Base-by-base conservation (phyloP, 1,284 basidiomycete species). In the Boletus holoroseus region DNA sequence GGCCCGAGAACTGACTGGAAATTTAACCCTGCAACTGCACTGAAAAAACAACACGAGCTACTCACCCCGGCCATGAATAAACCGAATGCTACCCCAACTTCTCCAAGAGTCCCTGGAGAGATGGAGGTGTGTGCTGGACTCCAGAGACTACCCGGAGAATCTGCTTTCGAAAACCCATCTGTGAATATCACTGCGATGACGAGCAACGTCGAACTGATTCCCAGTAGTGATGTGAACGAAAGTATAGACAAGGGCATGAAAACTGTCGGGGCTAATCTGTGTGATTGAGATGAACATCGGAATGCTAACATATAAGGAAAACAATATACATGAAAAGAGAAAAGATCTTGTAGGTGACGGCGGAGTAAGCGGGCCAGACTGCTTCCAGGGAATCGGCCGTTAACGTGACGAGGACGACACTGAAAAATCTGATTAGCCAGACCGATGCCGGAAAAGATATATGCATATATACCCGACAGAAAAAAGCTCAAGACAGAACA, bases 1-100 rank as follows among this genome's bases (percentile, higher is more conserved):
- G 94, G 1, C 94, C 93, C 5, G 92, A 86, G 61, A 97, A 95
- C 78, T 91, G 50, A 31, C 13, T 52, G 12, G 35, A 30, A 36
- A 37, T 35, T 27, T 38, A 24, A 46, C 13, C 7, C 28, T 26
- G 13, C 13, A n/a, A 12, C 24, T 24, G 30, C 27, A 26, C 4
- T 0, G 15, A 36, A 58, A 34, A 44, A 39, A 22, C 5, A 54
- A n/a, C 15, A 54, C 31, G 35, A 13, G 6, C 31, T 9, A 68
- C 83, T 64, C 64, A 91, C 88, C 18, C 94, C 94, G n/a, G 91
- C 91, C 86, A 98, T 93, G 65, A 97, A 85, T 50, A 98, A 73
- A 3, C 94, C 94, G 64, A 94, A 88, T 9, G 88, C 81, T 30
- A 90, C 62, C 2, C 87, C 86, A 11, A 97, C 68, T 54, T 84